A percentile compares a stretch with the other conserved stretches of the same genome.
phyloP scores from a whole-genome alignment of 805 yeast species.

The Candida succiphila region DNA sequence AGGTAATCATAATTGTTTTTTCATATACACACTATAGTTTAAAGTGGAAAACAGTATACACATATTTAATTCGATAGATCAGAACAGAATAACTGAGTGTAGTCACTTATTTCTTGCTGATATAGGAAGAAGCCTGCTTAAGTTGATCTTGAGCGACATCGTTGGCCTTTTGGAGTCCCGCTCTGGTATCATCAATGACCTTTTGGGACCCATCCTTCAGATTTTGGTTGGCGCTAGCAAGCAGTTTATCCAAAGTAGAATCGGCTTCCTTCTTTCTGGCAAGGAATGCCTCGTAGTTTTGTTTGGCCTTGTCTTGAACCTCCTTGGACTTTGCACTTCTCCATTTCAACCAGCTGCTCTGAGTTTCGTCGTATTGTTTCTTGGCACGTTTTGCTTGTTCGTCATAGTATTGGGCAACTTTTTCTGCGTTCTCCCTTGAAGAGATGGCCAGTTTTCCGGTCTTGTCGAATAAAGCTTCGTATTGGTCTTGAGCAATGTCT shows the following conservation, averaged over 20 bases:
- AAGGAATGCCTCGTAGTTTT: slow-evolving; percentile 12
- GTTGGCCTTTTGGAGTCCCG: slow-evolving; percentile 9
- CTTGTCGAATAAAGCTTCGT: slow-evolving; percentile 16
- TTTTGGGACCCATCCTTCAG: slow-evolving; percentile 2
- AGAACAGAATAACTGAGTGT: no score
- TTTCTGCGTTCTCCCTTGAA: slow-evolving; percentile 13
- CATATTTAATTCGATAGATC: no score
- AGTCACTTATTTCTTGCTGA: slow-evolving; percentile 2
- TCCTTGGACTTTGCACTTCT: slow-evolving; percentile 18
- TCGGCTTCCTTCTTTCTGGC: slow-evolving; percentile 15
- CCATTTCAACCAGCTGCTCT: slow-evolving; percentile 20
- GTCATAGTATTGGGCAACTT: slow-evolving; percentile 13
- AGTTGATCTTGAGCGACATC: slow-evolving; percentile 13
- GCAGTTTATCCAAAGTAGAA: slow-evolving; percentile 7
- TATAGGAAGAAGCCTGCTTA: slow-evolving; percentile 11
- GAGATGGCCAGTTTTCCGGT: slow-evolving; percentile 11
- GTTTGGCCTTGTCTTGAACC: slow-evolving; percentile 16
- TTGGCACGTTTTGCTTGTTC: slow-evolving; percentile 15
- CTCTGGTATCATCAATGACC: slow-evolving; percentile 7
- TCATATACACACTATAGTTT: no score
- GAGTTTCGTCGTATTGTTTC: slow-evolving; percentile 16
- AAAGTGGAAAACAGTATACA: no score
- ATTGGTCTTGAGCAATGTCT: slow-evolving; percentile 31
- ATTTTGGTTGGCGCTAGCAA: slow-evolving; percentile 7
- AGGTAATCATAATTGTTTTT: no score